A percentile compares a stretch with the other conserved stretches of the same genome.
Conservation (phyloP, 1,284 basidiomycete species). For the Anthracocystis panici-leucophaei region DNA sequence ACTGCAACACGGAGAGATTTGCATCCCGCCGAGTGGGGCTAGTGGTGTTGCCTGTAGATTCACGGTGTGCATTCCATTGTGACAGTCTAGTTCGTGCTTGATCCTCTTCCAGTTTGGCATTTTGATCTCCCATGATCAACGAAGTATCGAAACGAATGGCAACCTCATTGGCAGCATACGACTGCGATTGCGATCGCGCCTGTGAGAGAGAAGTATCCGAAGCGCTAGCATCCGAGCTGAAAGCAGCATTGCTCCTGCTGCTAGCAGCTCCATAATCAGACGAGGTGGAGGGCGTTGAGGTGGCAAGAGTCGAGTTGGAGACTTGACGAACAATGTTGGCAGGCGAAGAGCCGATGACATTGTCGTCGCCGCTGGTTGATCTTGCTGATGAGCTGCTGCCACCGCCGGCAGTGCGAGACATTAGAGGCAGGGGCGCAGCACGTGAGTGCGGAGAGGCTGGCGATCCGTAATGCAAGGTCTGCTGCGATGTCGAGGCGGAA, state of each 20-base stretch:
- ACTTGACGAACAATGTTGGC: constrained; percentile 14
- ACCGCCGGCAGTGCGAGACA: neutral
- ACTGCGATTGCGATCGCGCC: constrained; percentile 1
- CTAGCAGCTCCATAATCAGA: constrained; percentile 15
- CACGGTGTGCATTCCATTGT: constrained; percentile 21
- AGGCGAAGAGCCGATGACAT: constrained; percentile 7
- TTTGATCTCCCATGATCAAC: constrained; percentile 31
- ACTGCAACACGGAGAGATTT: neutral
- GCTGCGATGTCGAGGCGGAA: constrained; percentile 2
- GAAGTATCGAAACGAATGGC: constrained; percentile 26
- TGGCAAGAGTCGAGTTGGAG: constrained; percentile 21
- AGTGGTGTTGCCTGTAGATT: neutral
- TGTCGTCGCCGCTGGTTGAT: constrained; percentile 15
- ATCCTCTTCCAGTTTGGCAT: constrained; percentile 44
- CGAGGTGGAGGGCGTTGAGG: constrained; percentile 17
- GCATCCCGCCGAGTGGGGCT: neutral
- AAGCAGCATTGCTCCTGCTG: neutral
- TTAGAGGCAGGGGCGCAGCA: neutral
- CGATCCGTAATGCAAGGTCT: neutral
- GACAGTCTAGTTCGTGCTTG: constrained; percentile 19
- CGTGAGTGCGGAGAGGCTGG: constrained; percentile 14
- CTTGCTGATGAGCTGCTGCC: constrained; percentile 23
- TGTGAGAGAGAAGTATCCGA: constrained; percentile 16
- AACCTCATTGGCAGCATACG: constrained; percentile 8
- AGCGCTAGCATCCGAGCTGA: constrained; percentile 13